phyloP scores from a whole-genome alignment of 2,329 filamentous ascomycete species.

The Aspergillus intermedius region DNA sequence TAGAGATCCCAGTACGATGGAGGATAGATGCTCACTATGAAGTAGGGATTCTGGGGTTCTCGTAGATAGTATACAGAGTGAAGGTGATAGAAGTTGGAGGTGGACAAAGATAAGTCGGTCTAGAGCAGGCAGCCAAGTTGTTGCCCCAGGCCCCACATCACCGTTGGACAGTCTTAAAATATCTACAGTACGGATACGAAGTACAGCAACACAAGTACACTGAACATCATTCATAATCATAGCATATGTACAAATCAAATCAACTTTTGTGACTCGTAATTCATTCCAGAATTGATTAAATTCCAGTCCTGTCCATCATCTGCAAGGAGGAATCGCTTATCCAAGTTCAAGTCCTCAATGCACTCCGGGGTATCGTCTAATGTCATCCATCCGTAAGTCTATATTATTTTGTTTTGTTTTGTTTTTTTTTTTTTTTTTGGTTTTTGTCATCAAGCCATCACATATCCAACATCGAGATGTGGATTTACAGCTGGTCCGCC shows the following conservation, averaged over 20 bases:
- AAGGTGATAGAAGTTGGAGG: neutral
- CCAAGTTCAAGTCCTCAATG: neutral
- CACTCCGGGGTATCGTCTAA: constrained; percentile 26
- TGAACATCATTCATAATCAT: neutral
- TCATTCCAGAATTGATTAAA: constrained; percentile 18
- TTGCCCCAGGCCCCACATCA: neutral
- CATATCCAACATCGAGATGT: neutral
- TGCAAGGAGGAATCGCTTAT: constrained; percentile 4
- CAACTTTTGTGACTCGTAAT: constrained; percentile 25
- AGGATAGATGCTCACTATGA: too few relatives aligned
- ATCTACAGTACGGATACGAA: too few relatives aligned
- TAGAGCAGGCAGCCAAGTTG: constrained; percentile 1
- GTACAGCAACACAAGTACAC: too few relatives aligned
- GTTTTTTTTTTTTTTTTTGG: constrained; percentile 18
- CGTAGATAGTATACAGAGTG: neutral
- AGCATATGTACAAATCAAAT: constrained; percentile 16
- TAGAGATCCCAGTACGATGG: too few relatives aligned
- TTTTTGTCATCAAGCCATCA: constrained; percentile 15
- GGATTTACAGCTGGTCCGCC: constrained; percentile 30
- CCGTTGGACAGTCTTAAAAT: too few relatives aligned
- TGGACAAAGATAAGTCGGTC: neutral
- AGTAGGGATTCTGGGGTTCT: neutral
- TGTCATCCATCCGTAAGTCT: constrained; percentile 19
- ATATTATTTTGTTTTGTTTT: constrained; percentile 27
- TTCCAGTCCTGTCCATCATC: constrained; percentile 9